A percentile compares a stretch with the other conserved stretches of the same genome.
These are phyloP conservation scores for Spathaspora gorwiae DNA, from an alignment of 805 yeast species.

Conservation along the genomic window DNA sequence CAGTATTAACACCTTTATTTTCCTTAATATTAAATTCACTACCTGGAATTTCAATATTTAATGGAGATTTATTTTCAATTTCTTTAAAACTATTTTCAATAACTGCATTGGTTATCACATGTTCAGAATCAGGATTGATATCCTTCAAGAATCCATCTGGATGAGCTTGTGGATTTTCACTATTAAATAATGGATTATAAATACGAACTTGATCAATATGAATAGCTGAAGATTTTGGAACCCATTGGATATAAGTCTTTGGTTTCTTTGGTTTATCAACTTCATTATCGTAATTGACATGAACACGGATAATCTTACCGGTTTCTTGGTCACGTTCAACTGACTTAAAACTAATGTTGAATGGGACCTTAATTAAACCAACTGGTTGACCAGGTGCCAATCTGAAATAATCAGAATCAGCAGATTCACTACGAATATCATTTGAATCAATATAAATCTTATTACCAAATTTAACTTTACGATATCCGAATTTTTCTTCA, in stretches of 20 bases:
- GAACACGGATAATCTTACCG: constrained; percentile 66
- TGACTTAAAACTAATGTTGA: constrained; percentile 66
- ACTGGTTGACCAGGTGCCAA: constrained; percentile 92
- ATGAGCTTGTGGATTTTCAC: constrained; percentile 85
- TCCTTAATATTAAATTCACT: constrained; percentile 73
- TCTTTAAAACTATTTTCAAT: constrained; percentile 73
- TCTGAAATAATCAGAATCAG: constrained; percentile 83
- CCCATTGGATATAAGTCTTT: constrained; percentile 96
- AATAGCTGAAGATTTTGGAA: constrained; percentile 62
- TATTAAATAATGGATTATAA: constrained; percentile 80
- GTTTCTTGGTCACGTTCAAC: constrained; percentile 49
- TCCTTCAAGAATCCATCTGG: constrained; percentile 88
- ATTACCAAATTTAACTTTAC: constrained; percentile 72
- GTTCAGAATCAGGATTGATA: constrained; percentile 75
- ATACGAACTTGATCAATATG: constrained; percentile 72
- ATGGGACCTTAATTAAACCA: constrained; percentile 89
- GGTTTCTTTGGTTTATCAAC: constrained; percentile 62
- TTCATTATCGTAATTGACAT: constrained; percentile 75
- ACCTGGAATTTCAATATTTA: constrained; percentile 57
- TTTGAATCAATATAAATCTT: constrained; percentile 78
- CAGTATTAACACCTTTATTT: constrained; percentile 62
- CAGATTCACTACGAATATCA: constrained; percentile 67
- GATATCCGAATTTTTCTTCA: constrained; percentile 51
- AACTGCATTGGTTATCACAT: constrained; percentile 57
- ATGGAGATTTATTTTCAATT: constrained; percentile 66